Percentiles rank a stretch among this genome's conserved stretches.
phyloP scores from a whole-genome alignment of 2,329 filamentous ascomycete genomes.

The Nannizzia gypsea region DNA sequence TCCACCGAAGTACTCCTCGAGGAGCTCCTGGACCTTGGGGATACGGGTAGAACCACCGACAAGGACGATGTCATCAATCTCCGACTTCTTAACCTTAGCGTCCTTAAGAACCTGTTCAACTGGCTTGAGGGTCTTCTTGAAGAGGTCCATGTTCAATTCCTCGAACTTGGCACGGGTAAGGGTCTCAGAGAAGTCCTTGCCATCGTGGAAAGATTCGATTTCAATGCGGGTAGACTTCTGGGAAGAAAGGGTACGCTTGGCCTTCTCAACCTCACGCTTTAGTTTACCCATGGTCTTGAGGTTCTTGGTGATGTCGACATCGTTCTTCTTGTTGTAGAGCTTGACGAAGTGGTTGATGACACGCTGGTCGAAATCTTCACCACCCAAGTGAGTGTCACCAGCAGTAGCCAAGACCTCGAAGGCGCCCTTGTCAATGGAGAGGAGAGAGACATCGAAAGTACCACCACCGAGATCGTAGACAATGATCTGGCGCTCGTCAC shows the following conservation, averaged over 20 bases:
- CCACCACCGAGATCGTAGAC: conserved; percentile 90
- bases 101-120: conserved; percentile 98
- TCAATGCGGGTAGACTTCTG: conserved; percentile 90
- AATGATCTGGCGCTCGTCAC: conserved; percentile 74
- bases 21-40: conserved; percentile 86
- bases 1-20: conserved; percentile 88
- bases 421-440: conserved; percentile 82
- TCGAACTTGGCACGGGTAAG: conserved; percentile 98
- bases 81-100: conserved; percentile 89
- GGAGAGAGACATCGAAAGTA: conserved; percentile 88
- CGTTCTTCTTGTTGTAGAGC: conserved; percentile 97
- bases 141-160: conserved; percentile 96
- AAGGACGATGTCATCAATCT: conserved; percentile 92
- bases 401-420: conserved; percentile 91
- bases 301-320: conserved; percentile 84
- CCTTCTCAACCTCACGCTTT: conserved; percentile 98
- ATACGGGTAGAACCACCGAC: conserved; percentile 99
- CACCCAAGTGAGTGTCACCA: conserved; percentile 94
- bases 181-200: conserved; percentile 96
- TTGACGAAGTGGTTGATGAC: conserved; percentile 95
- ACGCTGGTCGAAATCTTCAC: conserved; percentile 98
- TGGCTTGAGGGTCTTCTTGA: conserved; percentile 98
- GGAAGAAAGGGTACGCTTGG: conserved; percentile 93
- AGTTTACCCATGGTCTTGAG: conserved; percentile 98
- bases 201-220: conserved; percentile 93